Evolutionary conservation across 176 grass and related monocot species (phyloP), one percentile per base, ranked within the genome.

Genomic region (Rhynchospora breviuscula): DNA sequence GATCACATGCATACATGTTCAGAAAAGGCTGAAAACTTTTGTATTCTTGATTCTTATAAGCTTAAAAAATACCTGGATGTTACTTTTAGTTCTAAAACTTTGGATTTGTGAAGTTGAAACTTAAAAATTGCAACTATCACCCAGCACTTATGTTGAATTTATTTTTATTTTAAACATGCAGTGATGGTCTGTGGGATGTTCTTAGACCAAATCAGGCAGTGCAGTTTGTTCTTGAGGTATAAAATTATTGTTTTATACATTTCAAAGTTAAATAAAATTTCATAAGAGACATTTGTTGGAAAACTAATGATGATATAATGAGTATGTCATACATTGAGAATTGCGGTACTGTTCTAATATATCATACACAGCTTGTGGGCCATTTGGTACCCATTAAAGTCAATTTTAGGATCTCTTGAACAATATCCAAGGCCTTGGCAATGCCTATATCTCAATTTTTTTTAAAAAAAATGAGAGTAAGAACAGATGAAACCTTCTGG

Each of bases 101-200:
- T 15, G 14, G 72, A 12, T 54, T 54, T 54, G 49, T 46, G 15
- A 54, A 76, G 25, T 47, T 45, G 67, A 46, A 62, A 21, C 67
- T 47, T 47, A 71, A 71, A 71, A 19, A 14, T 15, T 76, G 49
- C 72, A 29, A 76, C 19, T 56, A 76, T 54, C 48, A 17, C 47
- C 22, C 12, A 9, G 12, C 29, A 54, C 48, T 54, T 76, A 2
- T 54, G 48, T 76, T 54, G 59, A 62, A 21, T 62, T 62, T 62
- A 21, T 23, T 54, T 54, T 54, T 8, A 54, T 76, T 7, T 29
- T 14, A 53, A 21, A 12, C 48, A 15, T 86, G 59, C 74, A 97
- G 94, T 84, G 94, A 97, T 72, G 94, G 94, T 45, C 88, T 97
- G 4, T 97, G 94, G 94, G 94, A 97, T 86, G 94, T 97, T 58